These are phyloP conservation scores for Mucor racemosus DNA, from an alignment of 371 early-diverging fungal species.

Conservation along the genomic window DNA sequence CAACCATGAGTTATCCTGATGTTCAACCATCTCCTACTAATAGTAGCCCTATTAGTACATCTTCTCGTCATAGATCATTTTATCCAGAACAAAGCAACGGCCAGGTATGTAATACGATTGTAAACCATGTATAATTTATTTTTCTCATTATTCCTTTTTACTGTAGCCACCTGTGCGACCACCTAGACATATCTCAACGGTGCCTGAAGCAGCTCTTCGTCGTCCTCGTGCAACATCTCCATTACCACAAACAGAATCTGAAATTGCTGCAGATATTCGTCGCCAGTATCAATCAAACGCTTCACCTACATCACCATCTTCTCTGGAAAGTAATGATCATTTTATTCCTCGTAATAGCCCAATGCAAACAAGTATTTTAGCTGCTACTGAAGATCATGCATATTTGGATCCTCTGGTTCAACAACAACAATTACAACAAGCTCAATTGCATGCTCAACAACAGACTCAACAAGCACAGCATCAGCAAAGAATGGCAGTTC, in stretches of 20 bases:
- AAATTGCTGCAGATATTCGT: conserved; percentile 26
- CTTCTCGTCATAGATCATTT: conserved; percentile 24
- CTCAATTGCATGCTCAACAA: conserved; percentile 4
- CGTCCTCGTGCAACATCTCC: conserved; percentile 54
- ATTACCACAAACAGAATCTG: conserved; percentile 35
- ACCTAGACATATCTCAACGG: conserved; percentile 48
- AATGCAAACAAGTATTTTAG: conserved; percentile 7
- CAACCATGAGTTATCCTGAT: conserved; percentile 6
- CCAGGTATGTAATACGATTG: conserved; percentile 16
- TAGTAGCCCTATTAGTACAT: conserved; percentile 7
- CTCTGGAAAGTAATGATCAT: conserved; percentile 20
- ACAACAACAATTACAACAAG: neutral
- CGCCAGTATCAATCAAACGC: conserved; percentile 29
- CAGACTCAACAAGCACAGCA: neutral
- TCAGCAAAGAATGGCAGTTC: neutral
- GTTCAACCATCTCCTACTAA: conserved; percentile 6
- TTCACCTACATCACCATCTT: conserved; percentile 30
- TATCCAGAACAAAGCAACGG: conserved; percentile 24
- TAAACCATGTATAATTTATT: neutral
- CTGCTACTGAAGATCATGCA: conserved; percentile 1
- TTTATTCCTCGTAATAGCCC: conserved; percentile 11
- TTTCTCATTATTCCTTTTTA: neutral
- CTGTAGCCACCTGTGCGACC: conserved; percentile 35
- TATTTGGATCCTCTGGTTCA: neutral
- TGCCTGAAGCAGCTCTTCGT: conserved; percentile 52